phyloP scores from a whole-genome alignment of 2,329 filamentous ascomycete genomes.

The Torrubiella hemipterigena region DNA sequence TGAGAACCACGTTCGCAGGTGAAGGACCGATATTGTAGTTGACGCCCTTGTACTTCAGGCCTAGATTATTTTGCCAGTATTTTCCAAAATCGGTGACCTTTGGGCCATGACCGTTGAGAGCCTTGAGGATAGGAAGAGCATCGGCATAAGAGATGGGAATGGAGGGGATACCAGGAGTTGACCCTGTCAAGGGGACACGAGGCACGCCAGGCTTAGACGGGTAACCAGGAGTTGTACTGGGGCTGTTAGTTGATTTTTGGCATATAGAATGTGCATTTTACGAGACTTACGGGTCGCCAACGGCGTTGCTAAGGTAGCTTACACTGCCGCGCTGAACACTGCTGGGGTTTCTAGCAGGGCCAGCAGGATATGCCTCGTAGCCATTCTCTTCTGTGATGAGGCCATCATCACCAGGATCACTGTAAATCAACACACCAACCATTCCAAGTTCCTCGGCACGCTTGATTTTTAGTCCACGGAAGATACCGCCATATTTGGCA shows the following conservation, averaged over 20 bases:
- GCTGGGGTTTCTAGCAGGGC: constrained; percentile 76
- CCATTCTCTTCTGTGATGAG: constrained; percentile 72
- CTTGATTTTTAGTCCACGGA: constrained; percentile 87
- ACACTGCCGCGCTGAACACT: constrained; percentile 84
- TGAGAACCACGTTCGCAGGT: constrained; percentile 57
- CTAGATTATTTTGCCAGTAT: constrained; percentile 58
- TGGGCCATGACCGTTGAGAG: constrained; percentile 80
- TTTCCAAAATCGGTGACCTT: constrained; percentile 61
- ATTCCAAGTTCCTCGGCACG: constrained; percentile 83
- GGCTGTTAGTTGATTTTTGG: constrained; percentile 5
- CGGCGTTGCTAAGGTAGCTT: constrained; percentile 61
- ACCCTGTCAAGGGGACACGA: constrained; percentile 55
- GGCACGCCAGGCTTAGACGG: constrained; percentile 83
- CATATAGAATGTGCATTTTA: not conserved
- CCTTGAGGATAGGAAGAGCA: constrained; percentile 75
- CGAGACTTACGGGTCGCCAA: constrained; percentile 51
- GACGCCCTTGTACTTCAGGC: constrained; percentile 68
- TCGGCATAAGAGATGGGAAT: constrained; percentile 83
- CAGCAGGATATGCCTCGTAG: constrained; percentile 66
- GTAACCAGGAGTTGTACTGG: constrained; percentile 75
- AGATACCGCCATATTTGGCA: constrained; percentile 73
- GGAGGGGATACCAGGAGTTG: constrained; percentile 77
- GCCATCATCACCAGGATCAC: constrained; percentile 82
- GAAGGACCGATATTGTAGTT: constrained; percentile 79
- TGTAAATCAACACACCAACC: constrained; percentile 75